A percentile compares a stretch with the other conserved stretches of the same genome.
Evolutionary conservation across 306 rosid genomes (phyloP).

Genomic region (Casuarina equisetifolia): DNA sequence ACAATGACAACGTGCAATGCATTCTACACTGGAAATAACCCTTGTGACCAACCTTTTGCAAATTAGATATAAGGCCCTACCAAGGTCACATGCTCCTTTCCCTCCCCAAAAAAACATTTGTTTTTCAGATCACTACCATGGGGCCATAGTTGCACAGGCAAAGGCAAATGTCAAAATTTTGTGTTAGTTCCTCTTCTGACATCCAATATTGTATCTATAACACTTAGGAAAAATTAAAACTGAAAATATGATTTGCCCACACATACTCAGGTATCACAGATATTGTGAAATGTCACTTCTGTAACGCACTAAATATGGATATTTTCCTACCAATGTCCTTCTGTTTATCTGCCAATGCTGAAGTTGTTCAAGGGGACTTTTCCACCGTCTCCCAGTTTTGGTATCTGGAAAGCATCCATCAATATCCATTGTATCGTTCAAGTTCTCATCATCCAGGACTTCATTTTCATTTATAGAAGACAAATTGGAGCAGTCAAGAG

Average conservation of each 20-base stretch:
- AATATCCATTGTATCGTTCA: conserved; percentile 45
- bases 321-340: conserved; percentile 48
- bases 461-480: conserved; percentile 55
- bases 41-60: background rate
- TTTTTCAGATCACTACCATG: background rate
- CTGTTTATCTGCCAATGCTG: conserved; percentile 64
- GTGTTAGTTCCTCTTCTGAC: background rate
- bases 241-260: background rate
- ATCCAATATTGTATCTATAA: background rate
- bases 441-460: conserved; percentile 47
- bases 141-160: background rate
- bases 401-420: conserved; percentile 34
- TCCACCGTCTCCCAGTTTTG: conserved; percentile 53
- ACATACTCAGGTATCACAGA: background rate
- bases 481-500: conserved; percentile 56
- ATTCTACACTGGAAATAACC: conserved; percentile 19
- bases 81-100: background rate
- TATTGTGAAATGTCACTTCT: background rate
- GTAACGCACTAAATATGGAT: background rate
- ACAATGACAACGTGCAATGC: background rate
- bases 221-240: background rate
- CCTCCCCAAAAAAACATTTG: background rate
- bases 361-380: conserved; percentile 57
- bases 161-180: background rate
- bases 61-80: background rate